Conservation (phyloP, 1,139 yeast genomes). For the Blastobotrys elegans region DNA sequence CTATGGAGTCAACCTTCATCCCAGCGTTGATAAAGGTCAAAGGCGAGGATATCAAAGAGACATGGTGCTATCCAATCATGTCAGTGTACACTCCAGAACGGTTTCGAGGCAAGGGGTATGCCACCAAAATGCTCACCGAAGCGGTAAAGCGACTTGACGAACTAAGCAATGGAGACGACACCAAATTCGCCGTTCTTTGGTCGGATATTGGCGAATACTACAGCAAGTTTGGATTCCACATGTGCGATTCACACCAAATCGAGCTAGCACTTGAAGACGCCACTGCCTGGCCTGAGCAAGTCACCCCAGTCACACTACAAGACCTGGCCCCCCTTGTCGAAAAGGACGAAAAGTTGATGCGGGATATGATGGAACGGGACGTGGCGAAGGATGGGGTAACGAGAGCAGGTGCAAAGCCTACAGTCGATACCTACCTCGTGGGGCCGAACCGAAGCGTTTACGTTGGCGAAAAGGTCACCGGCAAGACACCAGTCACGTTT, state of each 20-base stretch:
- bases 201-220: slow-evolving; percentile 73
- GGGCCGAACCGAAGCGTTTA: slow-evolving; percentile 33
- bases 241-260: slow-evolving; percentile 14
- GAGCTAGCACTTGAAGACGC: slow-evolving; percentile 13
- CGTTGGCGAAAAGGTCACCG: slow-evolving; percentile 26
- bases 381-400: slow-evolving; percentile 18
- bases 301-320: slow-evolving; percentile 31
- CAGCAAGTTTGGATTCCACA: slow-evolving; percentile 48
- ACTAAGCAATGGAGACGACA: slow-evolving; percentile 20
- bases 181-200: slow-evolving; percentile 48
- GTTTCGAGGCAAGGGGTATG: slow-evolving; percentile 62
- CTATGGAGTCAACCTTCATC: slow-evolving; percentile 45
- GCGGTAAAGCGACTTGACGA: slow-evolving; percentile 41
- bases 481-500: slow-evolving; percentile 19
- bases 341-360: slow-evolving; percentile 27
- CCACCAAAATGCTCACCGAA: slow-evolving; percentile 47
- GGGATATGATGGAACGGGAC: slow-evolving; percentile 23
- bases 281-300: slow-evolving; percentile 19
- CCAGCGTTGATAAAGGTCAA: slow-evolving; percentile 35
- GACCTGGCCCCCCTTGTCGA: slow-evolving; percentile 35
- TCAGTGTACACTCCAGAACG: slow-evolving; percentile 60
- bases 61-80: slow-evolving; percentile 52
- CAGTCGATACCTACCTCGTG: slow-evolving; percentile 22
- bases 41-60: slow-evolving; percentile 25
- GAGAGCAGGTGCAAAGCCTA: slow-evolving; percentile 4